Percentiles rank a stretch among this genome's conserved stretches.
Evolutionary conservation across 805 yeast species (phyloP).

Genomic region (Wickerhamomyces bovis): DNA sequence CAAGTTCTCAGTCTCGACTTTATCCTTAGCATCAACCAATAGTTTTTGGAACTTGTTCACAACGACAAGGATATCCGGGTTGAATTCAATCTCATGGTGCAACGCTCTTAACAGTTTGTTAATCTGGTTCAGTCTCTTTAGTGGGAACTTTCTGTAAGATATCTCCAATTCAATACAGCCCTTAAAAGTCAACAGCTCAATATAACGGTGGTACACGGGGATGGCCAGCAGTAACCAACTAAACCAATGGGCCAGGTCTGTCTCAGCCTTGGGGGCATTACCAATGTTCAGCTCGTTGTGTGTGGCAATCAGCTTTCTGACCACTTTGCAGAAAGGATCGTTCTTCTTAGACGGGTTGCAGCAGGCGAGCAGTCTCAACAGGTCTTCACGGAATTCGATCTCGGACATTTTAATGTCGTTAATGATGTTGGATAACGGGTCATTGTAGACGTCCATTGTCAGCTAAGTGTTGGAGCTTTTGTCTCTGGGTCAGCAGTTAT

Average conservation of each 20-base stretch:
- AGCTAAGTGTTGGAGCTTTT: too few relatives aligned
- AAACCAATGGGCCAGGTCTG: not conserved
- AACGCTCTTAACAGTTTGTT: not conserved
- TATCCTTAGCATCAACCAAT: slow-evolving; percentile 14
- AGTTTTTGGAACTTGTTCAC: not conserved
- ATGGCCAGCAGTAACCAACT: not conserved
- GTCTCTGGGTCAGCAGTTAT: too few relatives aligned
- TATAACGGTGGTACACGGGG: not conserved
- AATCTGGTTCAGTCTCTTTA: not conserved
- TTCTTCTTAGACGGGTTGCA: not conserved
- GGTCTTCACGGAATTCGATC: not conserved
- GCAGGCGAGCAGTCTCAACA: not conserved
- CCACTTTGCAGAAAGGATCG: not conserved
- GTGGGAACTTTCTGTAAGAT: not conserved
- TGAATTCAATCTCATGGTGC: not conserved
- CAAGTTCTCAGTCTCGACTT: slow-evolving; percentile 17
- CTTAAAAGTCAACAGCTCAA: not conserved
- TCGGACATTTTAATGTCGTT: not conserved
- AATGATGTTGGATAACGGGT: not conserved
- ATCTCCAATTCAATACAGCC: not conserved
- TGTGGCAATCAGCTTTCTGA: not conserved
- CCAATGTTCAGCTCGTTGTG: not conserved
- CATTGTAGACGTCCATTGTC: not conserved
- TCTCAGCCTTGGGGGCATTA: not conserved
- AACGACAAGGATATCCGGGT: not conserved